phyloP scores from a whole-genome alignment of 441 rosid species.

The Mallotus japonicus region DNA sequence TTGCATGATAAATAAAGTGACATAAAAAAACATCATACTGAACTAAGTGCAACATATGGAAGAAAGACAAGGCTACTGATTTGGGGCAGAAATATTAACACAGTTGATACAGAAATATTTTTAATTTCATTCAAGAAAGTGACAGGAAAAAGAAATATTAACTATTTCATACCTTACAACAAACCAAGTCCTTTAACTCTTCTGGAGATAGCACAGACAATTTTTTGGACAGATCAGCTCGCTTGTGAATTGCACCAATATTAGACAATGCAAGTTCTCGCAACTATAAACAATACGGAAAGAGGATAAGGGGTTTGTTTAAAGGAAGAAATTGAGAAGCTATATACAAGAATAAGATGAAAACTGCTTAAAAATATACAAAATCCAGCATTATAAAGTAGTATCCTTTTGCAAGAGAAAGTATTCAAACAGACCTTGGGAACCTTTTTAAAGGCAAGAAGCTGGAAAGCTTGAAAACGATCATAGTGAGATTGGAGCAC shows the following conservation, averaged over 20 bases:
- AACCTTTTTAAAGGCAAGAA: constrained; percentile 83
- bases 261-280: constrained; percentile 85
- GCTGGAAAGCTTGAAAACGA: constrained; percentile 83
- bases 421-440: constrained; percentile 63
- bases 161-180: constrained; percentile 66
- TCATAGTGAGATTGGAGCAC: constrained; percentile 90
- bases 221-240: constrained; percentile 87
- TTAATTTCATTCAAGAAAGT: neutral
- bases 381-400: neutral
- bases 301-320: too few species aligned
- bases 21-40: too few species aligned
- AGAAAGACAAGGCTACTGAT: constrained; percentile 42
- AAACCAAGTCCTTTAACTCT: constrained; percentile 89
- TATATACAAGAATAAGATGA: constrained; percentile 3
- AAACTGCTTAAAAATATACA: neutral
- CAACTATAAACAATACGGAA: constrained; percentile 48
- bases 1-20: too few species aligned
- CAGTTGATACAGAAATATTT: neutral
- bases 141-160: neutral
- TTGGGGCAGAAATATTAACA: neutral
- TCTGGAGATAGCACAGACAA: constrained; percentile 72
- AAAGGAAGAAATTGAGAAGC: neutral
- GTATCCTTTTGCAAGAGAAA: constrained; percentile 15
- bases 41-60: neutral
- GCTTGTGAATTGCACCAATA: constrained; percentile 82